Evolutionary conservation across 2,329 filamentous ascomycete genomes (phyloP).

Genomic region (Colletotrichum tamarilloi): DNA sequence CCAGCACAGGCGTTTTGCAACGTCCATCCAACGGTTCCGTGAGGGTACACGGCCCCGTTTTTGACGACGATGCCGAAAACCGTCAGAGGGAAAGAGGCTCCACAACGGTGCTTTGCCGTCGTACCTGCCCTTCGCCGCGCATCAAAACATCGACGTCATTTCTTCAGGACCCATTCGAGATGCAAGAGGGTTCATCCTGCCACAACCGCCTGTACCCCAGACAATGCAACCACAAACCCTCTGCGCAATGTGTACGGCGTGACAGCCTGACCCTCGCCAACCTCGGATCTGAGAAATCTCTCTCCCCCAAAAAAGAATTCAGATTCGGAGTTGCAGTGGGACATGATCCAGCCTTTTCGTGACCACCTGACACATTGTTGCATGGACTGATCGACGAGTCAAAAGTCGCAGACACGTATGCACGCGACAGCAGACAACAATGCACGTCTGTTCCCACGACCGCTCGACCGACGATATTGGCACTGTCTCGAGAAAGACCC

Average conservation of each 20-base stretch:
- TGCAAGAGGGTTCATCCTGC: conserved; percentile 23
- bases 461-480: neutral
- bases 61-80: conserved; percentile 13
- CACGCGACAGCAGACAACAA: neutral
- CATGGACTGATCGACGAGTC: conserved; percentile 4
- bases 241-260: neutral
- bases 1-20: neutral
- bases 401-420: neutral
- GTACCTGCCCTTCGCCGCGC: conserved; percentile 8
- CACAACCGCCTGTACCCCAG: conserved; percentile 23
- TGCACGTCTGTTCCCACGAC: neutral
- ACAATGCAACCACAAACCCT: conserved; percentile 12
- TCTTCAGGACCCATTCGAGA: neutral
- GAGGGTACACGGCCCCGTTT: conserved; percentile 1
- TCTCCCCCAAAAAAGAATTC: neutral
- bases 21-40: neutral
- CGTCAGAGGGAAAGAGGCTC: neutral
- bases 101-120: conserved; percentile 27
- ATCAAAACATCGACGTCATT: conserved; percentile 27
- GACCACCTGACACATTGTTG: neutral
- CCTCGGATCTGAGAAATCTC: neutral
- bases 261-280: neutral
- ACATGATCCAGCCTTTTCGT: neutral
- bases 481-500: conserved; percentile 16
- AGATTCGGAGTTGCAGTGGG: neutral